phyloP scores from a whole-genome alignment of 805 yeast genomes.

The Metschnikowia drakensbergensis region DNA sequence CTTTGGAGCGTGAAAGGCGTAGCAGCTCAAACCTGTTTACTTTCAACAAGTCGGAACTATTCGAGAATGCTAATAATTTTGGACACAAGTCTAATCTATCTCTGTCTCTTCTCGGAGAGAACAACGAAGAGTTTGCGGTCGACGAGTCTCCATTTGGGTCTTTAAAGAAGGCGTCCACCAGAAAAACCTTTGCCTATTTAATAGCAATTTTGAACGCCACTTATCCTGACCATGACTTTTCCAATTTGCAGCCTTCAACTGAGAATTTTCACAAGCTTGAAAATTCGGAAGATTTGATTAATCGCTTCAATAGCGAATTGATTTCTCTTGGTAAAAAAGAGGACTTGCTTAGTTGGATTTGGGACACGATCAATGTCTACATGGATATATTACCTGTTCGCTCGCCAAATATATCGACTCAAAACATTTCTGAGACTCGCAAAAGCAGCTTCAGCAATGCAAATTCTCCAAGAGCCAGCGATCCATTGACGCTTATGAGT shows the following conservation, averaged over 20 bases:
- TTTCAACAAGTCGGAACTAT: conserved; percentile 16
- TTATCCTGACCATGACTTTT: conserved; percentile 94
- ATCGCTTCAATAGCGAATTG: conserved; percentile 73
- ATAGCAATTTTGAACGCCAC: conserved; percentile 88
- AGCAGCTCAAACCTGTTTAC: conserved; percentile 26
- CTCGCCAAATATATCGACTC: conserved; percentile 22
- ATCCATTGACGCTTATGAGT: conserved; percentile 9
- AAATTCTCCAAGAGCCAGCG: conserved; percentile 12
- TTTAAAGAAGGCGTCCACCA: conserved; percentile 73
- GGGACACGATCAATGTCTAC: conserved; percentile 84
- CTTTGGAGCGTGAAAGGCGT: conserved; percentile 24
- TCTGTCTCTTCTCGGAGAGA: conserved; percentile 13
- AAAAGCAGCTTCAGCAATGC: conserved; percentile 24
- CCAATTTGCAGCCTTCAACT: conserved; percentile 79
- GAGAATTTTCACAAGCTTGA: conserved; percentile 40
- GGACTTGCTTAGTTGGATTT: conserved; percentile 57
- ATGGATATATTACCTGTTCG: conserved; percentile 56
- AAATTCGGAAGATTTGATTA: conserved; percentile 46
- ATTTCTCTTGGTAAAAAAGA: conserved; percentile 45
- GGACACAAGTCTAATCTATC: conserved; percentile 9
- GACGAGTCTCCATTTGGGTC: conserved; percentile 86
- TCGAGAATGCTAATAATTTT: conserved; percentile 1
- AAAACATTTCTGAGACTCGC: conserved; percentile 22
- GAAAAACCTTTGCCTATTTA: conserved; percentile 85
- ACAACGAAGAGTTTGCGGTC: conserved; percentile 19